These are phyloP conservation scores for Cladophialophora carrionii DNA, from an alignment of 2,329 filamentous ascomycete genomes.

Conservation along the genomic window DNA sequence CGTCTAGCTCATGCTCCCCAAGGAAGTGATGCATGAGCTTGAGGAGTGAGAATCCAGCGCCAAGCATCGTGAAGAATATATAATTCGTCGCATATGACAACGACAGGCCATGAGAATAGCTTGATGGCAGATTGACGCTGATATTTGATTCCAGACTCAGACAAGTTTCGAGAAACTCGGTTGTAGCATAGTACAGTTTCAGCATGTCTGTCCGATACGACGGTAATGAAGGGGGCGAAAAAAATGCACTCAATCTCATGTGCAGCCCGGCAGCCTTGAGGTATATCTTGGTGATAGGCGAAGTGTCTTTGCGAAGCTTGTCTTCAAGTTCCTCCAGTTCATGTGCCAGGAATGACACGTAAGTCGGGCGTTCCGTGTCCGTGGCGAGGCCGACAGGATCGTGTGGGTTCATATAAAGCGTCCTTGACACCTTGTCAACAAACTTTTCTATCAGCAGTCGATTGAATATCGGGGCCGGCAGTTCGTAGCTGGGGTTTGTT, in stretches of 20 bases:
- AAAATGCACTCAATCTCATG: conserved; percentile 55
- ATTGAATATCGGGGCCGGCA: conserved; percentile 57
- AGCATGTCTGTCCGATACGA: conserved; percentile 53
- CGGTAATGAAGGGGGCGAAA: conserved; percentile 52
- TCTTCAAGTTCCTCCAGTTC: conserved; percentile 59
- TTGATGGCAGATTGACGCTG: conserved; percentile 41
- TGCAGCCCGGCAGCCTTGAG: conserved; percentile 53
- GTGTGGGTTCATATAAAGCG: conserved; percentile 59
- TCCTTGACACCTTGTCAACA: conserved; percentile 60
- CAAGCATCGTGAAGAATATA: conserved; percentile 69
- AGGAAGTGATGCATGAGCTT: conserved; percentile 70
- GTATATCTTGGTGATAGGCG: conserved; percentile 53
- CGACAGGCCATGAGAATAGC: conserved; percentile 45
- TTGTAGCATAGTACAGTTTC: conserved; percentile 52
- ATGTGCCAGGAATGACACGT: conserved; percentile 51
- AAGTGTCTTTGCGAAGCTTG: conserved; percentile 49
- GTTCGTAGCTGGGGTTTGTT: conserved; percentile 51
- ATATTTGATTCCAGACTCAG: conserved; percentile 49
- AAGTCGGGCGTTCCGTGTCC: conserved; percentile 50
- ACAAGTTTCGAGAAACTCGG: conserved; percentile 52
- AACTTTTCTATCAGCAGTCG: conserved; percentile 62
- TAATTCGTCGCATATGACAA: conserved; percentile 62
- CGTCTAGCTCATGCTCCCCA: conserved; percentile 50
- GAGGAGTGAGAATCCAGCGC: conserved; percentile 65
- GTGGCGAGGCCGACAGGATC: conserved; percentile 57